These are phyloP conservation scores for Lasiosphaeria miniovina DNA, from an alignment of 495 filamentous ascomycete species.

Conservation along the genomic window DNA sequence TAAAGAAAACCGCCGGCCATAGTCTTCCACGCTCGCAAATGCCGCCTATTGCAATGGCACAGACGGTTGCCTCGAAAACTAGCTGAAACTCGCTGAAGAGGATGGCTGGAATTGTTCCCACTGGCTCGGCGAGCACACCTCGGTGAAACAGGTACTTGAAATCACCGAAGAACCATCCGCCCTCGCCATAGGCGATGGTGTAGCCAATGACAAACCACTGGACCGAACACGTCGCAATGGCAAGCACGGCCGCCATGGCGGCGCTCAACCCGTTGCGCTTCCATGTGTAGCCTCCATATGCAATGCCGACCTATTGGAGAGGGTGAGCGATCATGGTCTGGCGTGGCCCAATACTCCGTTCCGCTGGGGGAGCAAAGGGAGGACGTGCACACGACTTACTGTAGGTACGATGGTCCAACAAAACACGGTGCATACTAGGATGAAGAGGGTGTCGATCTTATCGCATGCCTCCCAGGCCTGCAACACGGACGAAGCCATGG, in stretches of 20 bases:
- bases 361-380: background rate
- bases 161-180: constrained; percentile 28
- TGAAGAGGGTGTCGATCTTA: constrained; percentile 30
- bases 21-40: constrained; percentile 28
- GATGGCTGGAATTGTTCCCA: constrained; percentile 28
- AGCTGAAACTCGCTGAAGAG: constrained; percentile 31
- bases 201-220: constrained; percentile 31
- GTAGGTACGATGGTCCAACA: constrained; percentile 32
- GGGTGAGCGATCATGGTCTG: constrained; percentile 2
- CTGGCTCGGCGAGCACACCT: constrained; percentile 23
- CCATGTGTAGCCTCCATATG: constrained; percentile 29
- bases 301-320: constrained; percentile 24
- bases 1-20: constrained; percentile 21
- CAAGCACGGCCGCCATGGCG: constrained; percentile 25
- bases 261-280: constrained; percentile 24
- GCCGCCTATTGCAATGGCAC: constrained; percentile 29
- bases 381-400: constrained; percentile 11
- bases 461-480: constrained; percentile 27
- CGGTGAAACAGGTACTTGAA: constrained; percentile 22
- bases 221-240: constrained; percentile 27
- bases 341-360: background rate
- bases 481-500: constrained; percentile 22
- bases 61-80: constrained; percentile 29
- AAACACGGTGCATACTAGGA: constrained; percentile 29
- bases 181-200: constrained; percentile 27